Base-by-base conservation (phyloP, 345 rosid species). In the Euphorbia peplus region DNA sequence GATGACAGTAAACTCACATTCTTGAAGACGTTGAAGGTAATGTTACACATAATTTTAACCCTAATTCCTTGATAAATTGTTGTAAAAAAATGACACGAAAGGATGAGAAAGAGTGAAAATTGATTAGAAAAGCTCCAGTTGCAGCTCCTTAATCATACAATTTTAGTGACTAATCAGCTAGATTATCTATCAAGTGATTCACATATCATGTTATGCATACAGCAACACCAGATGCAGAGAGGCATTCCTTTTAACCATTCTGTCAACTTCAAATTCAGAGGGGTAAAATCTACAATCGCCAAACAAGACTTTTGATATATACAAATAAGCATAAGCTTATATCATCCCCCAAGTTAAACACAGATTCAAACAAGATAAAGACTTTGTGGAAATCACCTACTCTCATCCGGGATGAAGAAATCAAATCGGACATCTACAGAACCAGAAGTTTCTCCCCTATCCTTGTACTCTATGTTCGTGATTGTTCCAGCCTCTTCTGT, bases 361-460 rank as follows among this genome's bases (percentile, higher is more conserved):
- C 3, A 32, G 37, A 32, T 66, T 59, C 76, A 60, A 71, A 68
- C 69, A 75, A 56, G 71, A 37, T 32, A 21, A 68, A 58, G 15
- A 53, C 39, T 9, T 16, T 63, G 50, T 59, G 70, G 53, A 62
- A 75, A 53, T 67, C 52, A 29, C 56, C 35, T 62, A 10, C 74
- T 80, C 63, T 86, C 81, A 69, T 93, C 97, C 2, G 97, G 99
- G 61, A 91, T 71, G 32, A 80, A 89, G 88, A 95, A 95, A 83
- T 95, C 95, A 37, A 95, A 95, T 75, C 78, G 86, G 58, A 91
- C 96, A 78, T 95, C 99, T 0, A 90, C 97, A 19, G 93, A 84
- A 60, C 96, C 95, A 59, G 95, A 84, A n/a, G 24, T 47, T 46
- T 86, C 95, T 48, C 85, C 89, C 0, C 76, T 84, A 75, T 90